phyloP scores from a whole-genome alignment of 148 eudicot species.

The Pouteria glomerata region DNA sequence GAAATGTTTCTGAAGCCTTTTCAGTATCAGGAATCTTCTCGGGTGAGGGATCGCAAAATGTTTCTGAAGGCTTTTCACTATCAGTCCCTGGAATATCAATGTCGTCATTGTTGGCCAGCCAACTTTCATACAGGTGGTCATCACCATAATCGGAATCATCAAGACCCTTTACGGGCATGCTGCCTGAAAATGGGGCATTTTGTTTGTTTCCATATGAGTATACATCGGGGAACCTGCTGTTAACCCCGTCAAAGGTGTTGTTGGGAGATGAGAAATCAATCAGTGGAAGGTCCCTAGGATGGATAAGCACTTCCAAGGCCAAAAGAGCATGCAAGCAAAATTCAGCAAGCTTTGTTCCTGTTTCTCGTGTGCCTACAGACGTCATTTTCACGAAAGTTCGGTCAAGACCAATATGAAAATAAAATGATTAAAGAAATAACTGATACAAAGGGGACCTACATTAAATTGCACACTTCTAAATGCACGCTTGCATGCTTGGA shows the following conservation, averaged over 20 bases:
- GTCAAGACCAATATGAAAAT: not conserved
- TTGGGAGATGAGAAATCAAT: constrained; percentile 34
- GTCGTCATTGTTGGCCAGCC: constrained; percentile 39
- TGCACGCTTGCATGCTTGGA: no score
- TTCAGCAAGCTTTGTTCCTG: constrained; percentile 63
- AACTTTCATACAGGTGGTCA: constrained; percentile 47
- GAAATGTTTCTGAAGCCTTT: constrained; percentile 17
- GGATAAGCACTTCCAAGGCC: constrained; percentile 74
- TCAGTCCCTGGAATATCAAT: constrained; percentile 22
- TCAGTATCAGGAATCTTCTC: constrained; percentile 20
- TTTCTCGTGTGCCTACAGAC: constrained; percentile 54
- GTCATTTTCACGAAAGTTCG: not conserved
- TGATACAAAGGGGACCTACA: not conserved
- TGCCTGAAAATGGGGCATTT: constrained; percentile 17
- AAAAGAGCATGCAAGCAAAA: constrained; percentile 69
- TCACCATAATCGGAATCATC: constrained; percentile 30
- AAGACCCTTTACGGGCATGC: constrained; percentile 14
- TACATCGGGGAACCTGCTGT: constrained; percentile 14
- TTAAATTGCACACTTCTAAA: no score
- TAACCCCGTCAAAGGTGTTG: constrained; percentile 15
- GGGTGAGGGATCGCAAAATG: constrained; percentile 3
- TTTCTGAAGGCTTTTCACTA: constrained; percentile 17
- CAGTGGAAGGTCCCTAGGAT: constrained; percentile 70
- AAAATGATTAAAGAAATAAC: not conserved
- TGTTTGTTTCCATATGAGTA: constrained; percentile 22